phyloP scores from a whole-genome alignment of 202 grass and related monocot genomes.

The Schoenoplectus triqueter region DNA sequence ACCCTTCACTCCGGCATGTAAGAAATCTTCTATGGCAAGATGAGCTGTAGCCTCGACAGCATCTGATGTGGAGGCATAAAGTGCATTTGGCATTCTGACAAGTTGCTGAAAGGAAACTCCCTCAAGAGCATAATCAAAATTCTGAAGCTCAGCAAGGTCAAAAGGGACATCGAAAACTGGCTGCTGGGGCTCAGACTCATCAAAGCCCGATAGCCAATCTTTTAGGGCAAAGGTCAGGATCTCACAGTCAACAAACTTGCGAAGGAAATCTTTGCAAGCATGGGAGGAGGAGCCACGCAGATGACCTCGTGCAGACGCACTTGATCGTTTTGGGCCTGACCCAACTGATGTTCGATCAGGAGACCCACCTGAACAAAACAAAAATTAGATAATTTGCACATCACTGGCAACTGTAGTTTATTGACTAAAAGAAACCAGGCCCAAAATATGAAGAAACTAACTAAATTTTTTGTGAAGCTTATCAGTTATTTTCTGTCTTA shows the following conservation, averaged over 20 bases:
- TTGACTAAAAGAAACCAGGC: conserved; percentile 4
- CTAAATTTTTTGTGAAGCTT: conserved; percentile 3
- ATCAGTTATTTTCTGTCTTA: not conserved
- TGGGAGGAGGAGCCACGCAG: conserved; percentile 55
- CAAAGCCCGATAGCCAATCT: conserved; percentile 78
- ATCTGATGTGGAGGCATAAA: conserved; percentile 79
- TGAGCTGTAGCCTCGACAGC: conserved; percentile 81
- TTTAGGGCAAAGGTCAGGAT: conserved; percentile 74
- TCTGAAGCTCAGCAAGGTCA: conserved; percentile 73
- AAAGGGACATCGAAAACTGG: conserved; percentile 77
- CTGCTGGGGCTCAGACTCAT: conserved; percentile 57
- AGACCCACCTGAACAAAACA: conserved; percentile 55
- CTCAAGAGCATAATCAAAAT: conserved; percentile 91
- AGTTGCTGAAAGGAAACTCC: conserved; percentile 91
- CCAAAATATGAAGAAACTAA: conserved; percentile 2
- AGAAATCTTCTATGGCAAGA: conserved; percentile 94
- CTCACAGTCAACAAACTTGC: conserved; percentile 90
- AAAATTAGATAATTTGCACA: not conserved
- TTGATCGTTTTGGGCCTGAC: conserved; percentile 59
- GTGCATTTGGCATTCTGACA: conserved; percentile 86
- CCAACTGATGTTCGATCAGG: conserved; percentile 63
- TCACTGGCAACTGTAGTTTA: not conserved
- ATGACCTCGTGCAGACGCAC: conserved; percentile 49
- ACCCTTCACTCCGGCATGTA: conserved; percentile 86
- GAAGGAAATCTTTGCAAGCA: conserved; percentile 85